These are phyloP conservation scores for Paraurostyla sp. DNA, from an alignment of 73 alveolate genomes.

Conservation along the genomic window DNA sequence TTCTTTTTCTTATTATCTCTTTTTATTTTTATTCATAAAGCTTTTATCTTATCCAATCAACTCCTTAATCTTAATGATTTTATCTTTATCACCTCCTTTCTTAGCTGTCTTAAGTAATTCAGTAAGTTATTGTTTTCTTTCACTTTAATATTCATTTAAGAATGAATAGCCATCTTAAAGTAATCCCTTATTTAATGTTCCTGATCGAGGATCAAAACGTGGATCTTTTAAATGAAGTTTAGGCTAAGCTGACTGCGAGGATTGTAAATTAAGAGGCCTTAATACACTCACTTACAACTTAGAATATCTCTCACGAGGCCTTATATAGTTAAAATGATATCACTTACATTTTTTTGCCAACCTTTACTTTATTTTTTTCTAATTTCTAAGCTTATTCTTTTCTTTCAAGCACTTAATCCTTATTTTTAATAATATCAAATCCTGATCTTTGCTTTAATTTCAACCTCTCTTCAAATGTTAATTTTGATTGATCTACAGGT, in stretches of 20 bases:
- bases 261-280: not conserved
- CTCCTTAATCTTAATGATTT: not conserved
- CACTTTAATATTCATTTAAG: not conserved
- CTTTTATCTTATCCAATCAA: slow-evolving; percentile 36
- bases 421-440: slow-evolving; percentile 19
- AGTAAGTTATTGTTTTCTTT: not conserved
- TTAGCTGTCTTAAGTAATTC: not conserved
- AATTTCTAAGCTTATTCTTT: slow-evolving; percentile 31
- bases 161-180: slow-evolving; percentile 12
- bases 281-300: slow-evolving; percentile 21
- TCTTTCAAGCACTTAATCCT: slow-evolving; percentile 1
- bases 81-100: slow-evolving; percentile 23
- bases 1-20: not conserved
- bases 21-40: not conserved
- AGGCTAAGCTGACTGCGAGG: not conserved
- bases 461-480: slow-evolving; percentile 60
- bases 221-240: slow-evolving; percentile 20
- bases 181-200: slow-evolving; percentile 1
- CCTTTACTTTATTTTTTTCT: not conserved
- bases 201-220: slow-evolving; percentile 49
- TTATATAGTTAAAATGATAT: not conserved
- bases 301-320: slow-evolving; percentile 39
- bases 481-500: too few relatives aligned
- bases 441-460: slow-evolving; percentile 45
- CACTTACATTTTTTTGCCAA: not conserved